Evolutionary conservation across 768 basidiomycete genomes (phyloP), one percentile per base, ranked within the genome.

Genomic region (Boletellus sp.): DNA sequence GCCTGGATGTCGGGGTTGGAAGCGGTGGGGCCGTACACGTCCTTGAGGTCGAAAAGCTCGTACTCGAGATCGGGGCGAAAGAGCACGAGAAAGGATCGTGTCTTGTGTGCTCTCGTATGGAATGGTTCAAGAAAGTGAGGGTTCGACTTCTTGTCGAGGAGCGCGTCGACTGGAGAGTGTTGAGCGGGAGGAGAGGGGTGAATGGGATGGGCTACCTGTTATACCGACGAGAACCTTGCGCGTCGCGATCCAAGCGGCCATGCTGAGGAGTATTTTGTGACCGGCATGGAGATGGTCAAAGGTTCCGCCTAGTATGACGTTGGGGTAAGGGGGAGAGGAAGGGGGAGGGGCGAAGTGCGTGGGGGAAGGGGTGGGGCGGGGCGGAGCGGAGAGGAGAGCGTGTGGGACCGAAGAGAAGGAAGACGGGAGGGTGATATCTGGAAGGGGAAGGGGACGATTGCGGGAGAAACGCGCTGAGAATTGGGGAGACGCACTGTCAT

Each of bases 261-360:
- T 92, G 61, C 91, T 90, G 11, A 99, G 79, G 24, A 99, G 80
- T 52, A 99, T 94, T 70, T 96, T 96, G 73, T 99, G 96, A 0
- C 95, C 96, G 4, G 93, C 83, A 64, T 99, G 96, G 15, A 99
- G 80, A 66, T 98, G 96, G 70, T 99, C 96, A 68, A 98, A 98
- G 0, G 96, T 98, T 0, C 96, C 96, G 6, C 96, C 95, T 8
- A 97, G 76, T 0, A 83, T 87, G n/a, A 86, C 81, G 45, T 92
- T 88, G 12, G 85, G 86, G 62, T 72, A 78, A 12, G 55, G 43
- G 6, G 71, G 54, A 1, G 54, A 44, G 17, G n/a, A 42, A 3
- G 38, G 1, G n/a, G 35, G 46, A 50, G 24, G 42, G 33, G 23
- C 7, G 33, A n/a, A 9, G 24, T 3, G 11, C 15, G 28, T 2